Base-by-base conservation (phyloP, 768 basidiomycete genomes). In the Boletus sp. region DNA sequence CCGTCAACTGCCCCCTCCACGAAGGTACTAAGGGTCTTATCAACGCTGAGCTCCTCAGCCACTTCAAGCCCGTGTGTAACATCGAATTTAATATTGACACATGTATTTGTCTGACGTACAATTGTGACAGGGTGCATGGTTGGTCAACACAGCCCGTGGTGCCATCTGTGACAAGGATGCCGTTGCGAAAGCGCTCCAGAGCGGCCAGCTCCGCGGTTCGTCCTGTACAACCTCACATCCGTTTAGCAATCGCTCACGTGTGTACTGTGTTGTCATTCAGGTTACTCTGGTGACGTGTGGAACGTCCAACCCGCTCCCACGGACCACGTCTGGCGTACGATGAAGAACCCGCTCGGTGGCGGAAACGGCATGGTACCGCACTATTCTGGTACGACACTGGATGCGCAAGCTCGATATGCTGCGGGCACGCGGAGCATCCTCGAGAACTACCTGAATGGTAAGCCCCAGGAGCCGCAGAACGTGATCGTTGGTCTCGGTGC, bases 81-180 rank as follows among this genome's bases (percentile, higher is more conserved):
- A 24, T 24, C 24, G 24, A 24, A 24, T 24, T 24, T 3, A 24
- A 24, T 24, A 2, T 24, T 24, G 24, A 24, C 24, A 24, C 3
- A 3, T 24, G 24, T 24, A 24, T 24, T 3, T 24, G 24, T 24
- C 24, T 24, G 24, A 24, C 24, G 24, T 24, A 3, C 24, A 24
- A 24, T 24, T 3, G 8, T 6, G 3, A 17, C 86, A 89, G 72
- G 92, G 92, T 50, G 83, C 92, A n/a, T 92, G 88, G 87, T 82
- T 94, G 64, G 90, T 96, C 67, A 95, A 95, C 82, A 92, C 91
- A 28, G 90, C 90, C 50, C 89, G 91, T 63, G 92, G 92, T 55
- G 92, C 93, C 39, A 92, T 94, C 65, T 92, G 89, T 69, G 85
- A 90, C 73, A 84, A 84, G 64, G 83, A 24, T 61, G 91, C 84